phyloP scores from a whole-genome alignment of 257 asterid species.

The Cordia subcordata region DNA sequence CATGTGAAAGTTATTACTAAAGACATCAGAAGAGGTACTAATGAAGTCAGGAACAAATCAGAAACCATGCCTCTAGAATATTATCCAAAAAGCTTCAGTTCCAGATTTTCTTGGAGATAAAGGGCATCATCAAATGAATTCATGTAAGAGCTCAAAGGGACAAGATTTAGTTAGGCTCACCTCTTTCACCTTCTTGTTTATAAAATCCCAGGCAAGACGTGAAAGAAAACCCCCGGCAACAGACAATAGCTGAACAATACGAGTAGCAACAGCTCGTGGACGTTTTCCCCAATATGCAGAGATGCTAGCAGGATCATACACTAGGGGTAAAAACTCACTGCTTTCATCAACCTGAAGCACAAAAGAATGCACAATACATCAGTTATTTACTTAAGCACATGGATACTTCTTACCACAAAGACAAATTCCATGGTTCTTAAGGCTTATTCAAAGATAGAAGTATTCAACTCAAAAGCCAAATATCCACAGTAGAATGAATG shows the following conservation, averaged over 20 bases:
- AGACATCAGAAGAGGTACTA: too few species aligned
- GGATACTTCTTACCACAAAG: too few species aligned
- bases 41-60: too few species aligned
- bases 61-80: too few species aligned
- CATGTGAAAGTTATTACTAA: too few species aligned
- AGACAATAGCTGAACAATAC: constrained; percentile 78
- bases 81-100: too few species aligned
- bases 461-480: not conserved
- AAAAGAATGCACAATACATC: constrained; percentile 3
- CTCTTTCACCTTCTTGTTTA: constrained; percentile 86
- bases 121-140: too few species aligned
- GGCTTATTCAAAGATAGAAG: too few species aligned
- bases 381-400: not conserved
- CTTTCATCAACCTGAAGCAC: constrained; percentile 83
- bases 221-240: constrained; percentile 99
- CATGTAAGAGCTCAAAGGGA: too few species aligned
- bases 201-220: constrained; percentile 67
- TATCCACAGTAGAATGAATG: not conserved
- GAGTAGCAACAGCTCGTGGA: constrained; percentile 93
- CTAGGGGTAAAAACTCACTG: constrained; percentile 89
- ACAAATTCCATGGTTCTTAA: too few species aligned
- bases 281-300: constrained; percentile 96
- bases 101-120: too few species aligned
- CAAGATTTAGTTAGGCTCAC: constrained; percentile 21
- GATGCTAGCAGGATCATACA: constrained; percentile 80